A percentile compares a stretch with the other conserved stretches of the same genome.
phyloP scores from a whole-genome alignment of 768 basidiomycete genomes.

The Exidia glandulosa region DNA sequence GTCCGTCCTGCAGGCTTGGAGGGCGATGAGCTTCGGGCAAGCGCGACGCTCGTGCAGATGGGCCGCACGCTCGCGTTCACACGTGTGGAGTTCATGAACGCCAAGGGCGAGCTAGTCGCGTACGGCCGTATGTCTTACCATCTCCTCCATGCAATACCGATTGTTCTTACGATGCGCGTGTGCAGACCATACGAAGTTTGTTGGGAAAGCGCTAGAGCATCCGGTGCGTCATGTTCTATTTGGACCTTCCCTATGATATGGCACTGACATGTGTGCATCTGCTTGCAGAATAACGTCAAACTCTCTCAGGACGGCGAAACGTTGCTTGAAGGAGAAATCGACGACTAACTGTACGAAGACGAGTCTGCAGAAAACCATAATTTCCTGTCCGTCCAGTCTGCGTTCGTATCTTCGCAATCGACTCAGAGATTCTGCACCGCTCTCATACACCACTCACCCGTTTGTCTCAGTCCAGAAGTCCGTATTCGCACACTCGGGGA shows the following conservation, averaged over 20 bases:
- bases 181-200: constrained; percentile 73
- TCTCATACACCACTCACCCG: too few relatives aligned
- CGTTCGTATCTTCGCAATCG: too few relatives aligned
- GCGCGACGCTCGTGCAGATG: constrained; percentile 56
- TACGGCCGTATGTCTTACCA: constrained; percentile 54
- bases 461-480: too few relatives aligned
- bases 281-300: constrained; percentile 54
- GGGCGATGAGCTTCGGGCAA: constrained; percentile 57
- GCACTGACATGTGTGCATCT: not conserved
- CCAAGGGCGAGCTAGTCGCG: constrained; percentile 58
- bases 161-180: not conserved
- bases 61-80: constrained; percentile 76
- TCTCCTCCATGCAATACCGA: not conserved
- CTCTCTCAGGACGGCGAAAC: constrained; percentile 70
- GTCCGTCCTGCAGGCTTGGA: constrained; percentile 62
- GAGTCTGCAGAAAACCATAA: too few relatives aligned
- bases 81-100: constrained; percentile 61
- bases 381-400: too few relatives aligned
- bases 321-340: constrained; percentile 46
- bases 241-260: constrained; percentile 25
- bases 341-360: too few relatives aligned
- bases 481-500: too few relatives aligned
- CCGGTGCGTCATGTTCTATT: constrained; percentile 20
- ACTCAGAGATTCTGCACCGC: too few relatives aligned
- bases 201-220: constrained; percentile 52